These are phyloP conservation scores for Syzygium aqueum DNA, from an alignment of 345 rosid genomes.

Conservation along the genomic window DNA sequence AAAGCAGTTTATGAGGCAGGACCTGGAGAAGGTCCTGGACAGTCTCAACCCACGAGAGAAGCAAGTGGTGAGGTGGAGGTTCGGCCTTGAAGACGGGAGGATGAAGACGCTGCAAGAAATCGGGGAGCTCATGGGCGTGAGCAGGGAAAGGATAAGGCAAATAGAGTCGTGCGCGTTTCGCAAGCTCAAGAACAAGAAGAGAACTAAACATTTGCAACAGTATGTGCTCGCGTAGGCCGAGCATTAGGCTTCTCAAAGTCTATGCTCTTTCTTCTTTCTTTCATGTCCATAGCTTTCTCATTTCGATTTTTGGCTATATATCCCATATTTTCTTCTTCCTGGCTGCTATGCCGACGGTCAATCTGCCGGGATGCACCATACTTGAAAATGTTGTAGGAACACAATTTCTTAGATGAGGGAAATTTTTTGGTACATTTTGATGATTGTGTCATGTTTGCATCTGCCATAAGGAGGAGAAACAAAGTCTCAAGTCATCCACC, in stretches of 20 bases:
- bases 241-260: background rate
- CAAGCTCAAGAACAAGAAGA: constrained; percentile 77
- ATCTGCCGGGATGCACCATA: background rate
- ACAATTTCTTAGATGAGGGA: background rate
- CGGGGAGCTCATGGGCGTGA: constrained; percentile 71
- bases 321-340: background rate
- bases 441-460: background rate
- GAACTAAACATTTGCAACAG: constrained; percentile 66
- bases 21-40: constrained; percentile 72
- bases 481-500: background rate
- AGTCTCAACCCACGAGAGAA: constrained; percentile 62
- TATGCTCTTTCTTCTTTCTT: background rate
- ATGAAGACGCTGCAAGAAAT: constrained; percentile 92
- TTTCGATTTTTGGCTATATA: background rate
- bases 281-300: background rate
- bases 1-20: constrained; percentile 78
- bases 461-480: background rate
- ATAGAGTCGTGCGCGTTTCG: constrained; percentile 74
- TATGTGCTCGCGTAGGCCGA: background rate
- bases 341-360: background rate
- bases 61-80: constrained; percentile 78
- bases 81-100: constrained; percentile 85
- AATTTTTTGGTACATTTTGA: background rate
- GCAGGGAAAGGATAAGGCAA: constrained; percentile 92
- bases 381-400: background rate